Base-by-base conservation (phyloP, 768 basidiomycete genomes). In the Cystobasidiopsis lactophilus region DNA sequence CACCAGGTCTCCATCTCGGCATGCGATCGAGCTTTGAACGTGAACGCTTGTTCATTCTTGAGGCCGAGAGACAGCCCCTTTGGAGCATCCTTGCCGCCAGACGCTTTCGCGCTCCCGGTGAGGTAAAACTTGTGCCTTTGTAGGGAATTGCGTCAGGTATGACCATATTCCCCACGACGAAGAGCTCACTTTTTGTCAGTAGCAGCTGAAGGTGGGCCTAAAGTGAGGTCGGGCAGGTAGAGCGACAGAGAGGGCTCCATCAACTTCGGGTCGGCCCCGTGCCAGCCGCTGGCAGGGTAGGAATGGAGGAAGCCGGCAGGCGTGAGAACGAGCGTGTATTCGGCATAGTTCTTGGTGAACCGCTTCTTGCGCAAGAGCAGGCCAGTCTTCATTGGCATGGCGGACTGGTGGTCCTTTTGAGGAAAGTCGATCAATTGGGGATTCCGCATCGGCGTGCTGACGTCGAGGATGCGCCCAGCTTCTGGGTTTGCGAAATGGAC, bases 351-450 rank as follows among this genome's bases (percentile, higher is more conserved):
- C 58, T 60, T 60, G 33, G 56, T 58, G 58, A 61, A 62, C 21
- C 63, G 57, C 59, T 64, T 64, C 63, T 64, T 64, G 57, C 63
- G 60, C 59, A 62, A 60, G 53, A 64, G 57, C 53, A 50, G 52
- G 27, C 63, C 63, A 41, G 52, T 51, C 58, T 63, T 61, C 53
- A 64, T 50, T 24, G 58, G 55, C 5, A 40, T 46, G 33, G 60
- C 59, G 48, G 61, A 57, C 2, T 56, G 51, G 51, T 64, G 62
- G 47, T 58, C 47, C 52, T 59, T 51, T 14, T 60, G 59, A 14
- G 63, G 63, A 62, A 61, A 64, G 43, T 54, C 47, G 54, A 64
- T 58, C 21, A 58, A 52, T 3, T 44, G n/a, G 54, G 51, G 21
- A n/a, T 50, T 45, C 19, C 60, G 58, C 4, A 46, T 18, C 23